A percentile compares a stretch with the other conserved stretches of the same genome.
These are phyloP conservation scores for Hemileccinum hortonii DNA, from an alignment of 1,284 basidiomycete genomes.

Conservation along the genomic window DNA sequence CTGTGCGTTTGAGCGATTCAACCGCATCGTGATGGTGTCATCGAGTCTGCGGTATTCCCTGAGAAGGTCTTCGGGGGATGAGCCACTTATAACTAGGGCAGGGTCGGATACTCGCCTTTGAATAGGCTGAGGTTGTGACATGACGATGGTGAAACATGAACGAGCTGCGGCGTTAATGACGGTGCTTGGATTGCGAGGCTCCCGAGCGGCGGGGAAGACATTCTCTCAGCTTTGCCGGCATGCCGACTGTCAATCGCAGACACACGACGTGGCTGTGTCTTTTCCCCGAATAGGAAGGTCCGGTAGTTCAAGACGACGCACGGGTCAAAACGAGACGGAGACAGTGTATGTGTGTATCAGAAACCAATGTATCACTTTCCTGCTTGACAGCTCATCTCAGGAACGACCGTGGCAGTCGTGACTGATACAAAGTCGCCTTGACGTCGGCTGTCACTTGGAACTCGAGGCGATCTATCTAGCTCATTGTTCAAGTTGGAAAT, in stretches of 20 bases:
- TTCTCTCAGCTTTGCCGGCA: conserved; percentile 32
- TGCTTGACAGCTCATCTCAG: conserved; percentile 27
- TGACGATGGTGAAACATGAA: conserved; percentile 66
- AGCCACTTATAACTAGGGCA: conserved; percentile 11
- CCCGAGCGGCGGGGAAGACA: conserved; percentile 59
- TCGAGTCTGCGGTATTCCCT: conserved; percentile 84
- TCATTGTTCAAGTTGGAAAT: conserved; percentile 29
- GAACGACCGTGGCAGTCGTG: conserved; percentile 3
- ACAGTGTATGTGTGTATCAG: no score
- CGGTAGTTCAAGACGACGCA: conserved; percentile 20
- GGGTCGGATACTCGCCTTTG: conserved; percentile 53
- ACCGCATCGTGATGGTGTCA: conserved; percentile 78
- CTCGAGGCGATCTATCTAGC: conserved; percentile 16
- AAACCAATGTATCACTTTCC: neutral
- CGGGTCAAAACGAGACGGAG: no score
- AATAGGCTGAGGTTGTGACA: conserved; percentile 81
- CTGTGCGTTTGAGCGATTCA: conserved; percentile 80
- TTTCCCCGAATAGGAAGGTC: conserved; percentile 30
- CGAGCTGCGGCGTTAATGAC: conserved; percentile 53
- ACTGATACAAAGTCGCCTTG: conserved; percentile 18
- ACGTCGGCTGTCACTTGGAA: conserved; percentile 25
- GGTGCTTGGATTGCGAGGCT: conserved; percentile 70
- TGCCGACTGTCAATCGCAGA: conserved; percentile 28
- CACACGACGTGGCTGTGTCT: conserved; percentile 19
- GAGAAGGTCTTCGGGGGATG: conserved; percentile 63